Evolutionary conservation across 306 rosid species (phyloP), one percentile per base, ranked within the genome.

Genomic region (Aeschynomene evenia): DNA sequence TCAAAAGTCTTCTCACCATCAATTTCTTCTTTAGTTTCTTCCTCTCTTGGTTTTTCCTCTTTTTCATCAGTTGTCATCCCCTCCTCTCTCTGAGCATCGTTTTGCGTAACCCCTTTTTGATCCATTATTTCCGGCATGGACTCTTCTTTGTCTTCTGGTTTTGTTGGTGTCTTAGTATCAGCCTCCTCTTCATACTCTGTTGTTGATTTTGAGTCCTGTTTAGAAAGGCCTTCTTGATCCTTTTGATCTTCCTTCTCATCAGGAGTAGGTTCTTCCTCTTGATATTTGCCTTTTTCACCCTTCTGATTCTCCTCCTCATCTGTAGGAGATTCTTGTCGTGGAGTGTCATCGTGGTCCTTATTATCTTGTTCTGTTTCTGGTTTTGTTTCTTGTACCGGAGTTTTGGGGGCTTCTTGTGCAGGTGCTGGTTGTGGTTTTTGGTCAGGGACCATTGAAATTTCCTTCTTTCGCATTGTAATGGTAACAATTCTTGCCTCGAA

Each of bases 391-490:
- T 23, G 26, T 19, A 4, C 15, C 16, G 39, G 16, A 37, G 53
- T 51, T 61, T 37, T 26, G 2, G 78, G n/a, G 64, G 34, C 21
- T 72, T 64, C 61, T 58, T 50, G 49, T 33, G 75, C 3, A 22
- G 39, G 37, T 6, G 4, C 9, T 54, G 73, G 9, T 63, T 69
- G 9, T 39, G 21, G 11, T 23, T 53, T 56, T 9, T 7, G 36
- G 5, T 5, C 36, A 5, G 36, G 36, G 9, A 7, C 9, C 7
- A 5, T 1, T 5, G 7, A 7, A 9, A 7, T 7, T 31, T 31
- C 51, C 51, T 68, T 68, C 6, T 19, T 70, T 63, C 57, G 58
- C 31, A 82, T 73, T 77, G 15, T 50, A 26, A 82, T 58, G 67
- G 33, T 74, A 16, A 82, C 22, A 20, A 2, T 33, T 63, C 40